Percentiles rank a stretch among this genome's conserved stretches.
phyloP scores from a whole-genome alignment of 1,139 yeast genomes.

The Protomyces pachydermus region DNA sequence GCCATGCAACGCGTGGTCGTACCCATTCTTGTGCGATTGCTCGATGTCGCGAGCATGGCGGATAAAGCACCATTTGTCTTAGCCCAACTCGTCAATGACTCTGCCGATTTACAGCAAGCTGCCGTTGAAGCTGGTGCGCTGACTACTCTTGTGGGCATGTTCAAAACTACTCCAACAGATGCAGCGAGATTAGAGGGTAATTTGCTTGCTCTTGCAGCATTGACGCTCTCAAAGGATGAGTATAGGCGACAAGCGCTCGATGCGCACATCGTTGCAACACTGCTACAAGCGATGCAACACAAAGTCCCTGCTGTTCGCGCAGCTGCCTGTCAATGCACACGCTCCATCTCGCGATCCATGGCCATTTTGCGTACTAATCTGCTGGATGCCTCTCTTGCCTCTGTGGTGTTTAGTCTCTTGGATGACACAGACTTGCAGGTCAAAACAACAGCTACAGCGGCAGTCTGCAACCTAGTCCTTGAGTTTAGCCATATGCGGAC shows the following conservation, averaged over 20 bases:
- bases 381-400: constrained; percentile 53
- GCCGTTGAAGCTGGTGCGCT: constrained; percentile 42
- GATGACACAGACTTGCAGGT: constrained; percentile 40
- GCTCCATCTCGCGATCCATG: constrained; percentile 73
- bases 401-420: constrained; percentile 46
- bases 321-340: constrained; percentile 53
- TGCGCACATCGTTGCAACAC: constrained; percentile 37
- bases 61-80: constrained; percentile 32
- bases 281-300: constrained; percentile 35
- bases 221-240: constrained; percentile 39
- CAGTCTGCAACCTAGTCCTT: constrained; percentile 67
- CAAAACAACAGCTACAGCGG: constrained; percentile 59
- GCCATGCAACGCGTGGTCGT: constrained; percentile 36
- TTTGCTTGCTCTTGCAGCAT: constrained; percentile 39
- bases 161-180: constrained; percentile 32
- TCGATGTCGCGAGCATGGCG: constrained; percentile 32
- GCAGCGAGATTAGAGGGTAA: constrained; percentile 33
- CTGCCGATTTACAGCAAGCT: constrained; percentile 36
- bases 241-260: constrained; percentile 39
- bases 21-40: constrained; percentile 40
- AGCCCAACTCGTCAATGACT: constrained; percentile 34
- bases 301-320: constrained; percentile 35
- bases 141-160: constrained; percentile 34
- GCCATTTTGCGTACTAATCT: constrained; percentile 64
- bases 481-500: constrained; percentile 73